These are phyloP conservation scores for Nicotiana rustica DNA, from an alignment of 305 asterid genomes.

Conservation along the genomic window DNA sequence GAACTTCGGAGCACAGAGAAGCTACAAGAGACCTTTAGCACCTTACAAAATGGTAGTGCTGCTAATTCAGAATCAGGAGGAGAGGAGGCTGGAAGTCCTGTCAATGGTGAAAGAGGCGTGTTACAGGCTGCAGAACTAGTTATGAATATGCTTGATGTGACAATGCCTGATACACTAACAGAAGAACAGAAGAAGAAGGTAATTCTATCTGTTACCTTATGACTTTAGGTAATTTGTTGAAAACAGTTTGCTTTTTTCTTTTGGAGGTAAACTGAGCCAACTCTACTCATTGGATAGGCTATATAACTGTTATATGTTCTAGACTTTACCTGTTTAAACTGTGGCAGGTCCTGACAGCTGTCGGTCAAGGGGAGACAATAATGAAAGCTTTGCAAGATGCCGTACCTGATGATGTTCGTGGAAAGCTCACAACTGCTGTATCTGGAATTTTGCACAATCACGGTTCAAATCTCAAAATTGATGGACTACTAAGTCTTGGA, in stretches of 20 bases:
- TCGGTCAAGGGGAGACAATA: conserved; percentile 87
- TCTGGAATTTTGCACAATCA: conserved; percentile 71
- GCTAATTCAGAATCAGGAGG: conserved; percentile 49
- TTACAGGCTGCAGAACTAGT: conserved; percentile 78
- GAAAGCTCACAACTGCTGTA: conserved; percentile 76
- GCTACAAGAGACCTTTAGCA: conserved; percentile 45
- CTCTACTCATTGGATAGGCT: conserved; percentile 29
- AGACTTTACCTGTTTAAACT: conserved; percentile 16
- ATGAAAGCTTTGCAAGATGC: conserved; percentile 96
- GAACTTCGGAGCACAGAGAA: conserved; percentile 36
- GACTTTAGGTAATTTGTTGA: conserved; percentile 26
- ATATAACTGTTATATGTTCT: neutral
- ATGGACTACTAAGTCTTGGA: conserved; percentile 54
- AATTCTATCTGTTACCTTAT: conserved; percentile 37
- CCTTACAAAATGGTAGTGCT: conserved; percentile 46
- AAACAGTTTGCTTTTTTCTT: neutral
- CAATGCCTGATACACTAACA: conserved; percentile 72
- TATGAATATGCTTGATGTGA: conserved; percentile 83
- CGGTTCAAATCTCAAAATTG: conserved; percentile 63
- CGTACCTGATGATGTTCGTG: conserved; percentile 97
- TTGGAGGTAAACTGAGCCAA: neutral
- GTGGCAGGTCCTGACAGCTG: conserved; percentile 84
- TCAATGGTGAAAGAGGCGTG: conserved; percentile 69
- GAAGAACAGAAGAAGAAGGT: conserved; percentile 93
- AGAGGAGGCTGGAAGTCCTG: conserved; percentile 46